Conservation (phyloP, 2,329 filamentous ascomycete species). For the Rhinocladiella similis region DNA sequence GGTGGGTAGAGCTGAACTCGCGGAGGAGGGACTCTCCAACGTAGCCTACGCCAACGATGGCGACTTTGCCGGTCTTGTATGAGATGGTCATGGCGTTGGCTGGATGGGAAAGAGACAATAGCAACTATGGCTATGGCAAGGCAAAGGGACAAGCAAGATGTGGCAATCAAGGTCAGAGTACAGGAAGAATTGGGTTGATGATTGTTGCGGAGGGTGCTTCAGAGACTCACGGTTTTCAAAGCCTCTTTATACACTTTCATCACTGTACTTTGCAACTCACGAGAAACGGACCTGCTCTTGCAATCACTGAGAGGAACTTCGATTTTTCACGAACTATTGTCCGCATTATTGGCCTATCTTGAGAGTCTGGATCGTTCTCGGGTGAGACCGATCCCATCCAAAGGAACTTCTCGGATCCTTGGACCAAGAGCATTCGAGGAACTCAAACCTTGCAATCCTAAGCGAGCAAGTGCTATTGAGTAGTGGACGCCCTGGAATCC, state of each 20-base stretch:
- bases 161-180: background rate
- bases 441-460: background rate
- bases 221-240: too few species aligned
- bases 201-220: too few species aligned
- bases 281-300: too few species aligned
- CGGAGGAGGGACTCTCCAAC: conserved; percentile 23
- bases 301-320: background rate
- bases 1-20: conserved; percentile 16
- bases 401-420: too few species aligned
- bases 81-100: conserved; percentile 2
- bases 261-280: too few species aligned
- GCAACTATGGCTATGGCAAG: background rate
- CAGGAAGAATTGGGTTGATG: too few species aligned
- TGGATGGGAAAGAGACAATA: background rate
- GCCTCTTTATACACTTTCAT: too few species aligned
- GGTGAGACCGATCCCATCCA: too few species aligned
- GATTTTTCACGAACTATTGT: background rate
- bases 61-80: conserved; percentile 6
- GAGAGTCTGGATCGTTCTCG: background rate
- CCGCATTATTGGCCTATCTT: background rate
- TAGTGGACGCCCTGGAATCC: background rate
- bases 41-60: conserved; percentile 21
- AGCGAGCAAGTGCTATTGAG: background rate
- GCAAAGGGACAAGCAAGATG: background rate
- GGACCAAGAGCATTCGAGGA: background rate